Evolutionary conservation across 2,329 filamentous ascomycete genomes (phyloP), one percentile per base, ranked within the genome.

Genomic region (Canariomyces notabilis): DNA sequence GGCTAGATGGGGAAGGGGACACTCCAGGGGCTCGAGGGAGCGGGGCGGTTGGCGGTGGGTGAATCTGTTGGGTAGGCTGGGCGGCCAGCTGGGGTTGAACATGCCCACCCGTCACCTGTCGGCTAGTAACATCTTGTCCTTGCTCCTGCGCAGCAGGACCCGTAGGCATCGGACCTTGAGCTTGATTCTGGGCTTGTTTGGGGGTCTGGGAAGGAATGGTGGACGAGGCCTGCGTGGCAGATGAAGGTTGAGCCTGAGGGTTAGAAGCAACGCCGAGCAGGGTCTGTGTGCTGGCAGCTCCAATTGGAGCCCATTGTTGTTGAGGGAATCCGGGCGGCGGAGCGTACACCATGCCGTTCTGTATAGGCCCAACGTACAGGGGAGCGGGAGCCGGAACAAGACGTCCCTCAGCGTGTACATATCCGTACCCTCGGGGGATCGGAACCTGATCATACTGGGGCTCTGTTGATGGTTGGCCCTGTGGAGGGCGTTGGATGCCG

Each of bases 381-480:
- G 52, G 53, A 33, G 48, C 48, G 14, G 56, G 58, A 12, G 51
- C 52, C 1, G 53, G 52, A 16, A 47, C 52, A 6, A 57, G 37
- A 16, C 51, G 49, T 20, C 58, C 58, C 37, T 60, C 55, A 20
- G 46, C 47, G 41, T 55, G 55, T 8, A 58, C 51, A 37, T 54
- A 53, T 7, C 52, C 51, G 43, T 61, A 61, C 23, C 57, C 57
- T 7, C 47, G 47, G 4, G 58, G 58, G 16, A 61, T 59, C 5
- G 58, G 58, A 2, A 61, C 57, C 16, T 53, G 53, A 6, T 48
- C 55, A 36, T 61, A 61, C 37, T 56, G 42, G 12, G 53, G 58
- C 33, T 59, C 42, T 6, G 26, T 37, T 8, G 45, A 37, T n/a
- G 37, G 34, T 6, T 36, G 48, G 4, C 33, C 35, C 14, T 23